These are phyloP conservation scores for Agaricus bisporus DNA, from an alignment of 768 basidiomycete genomes.

Conservation along the genomic window DNA sequence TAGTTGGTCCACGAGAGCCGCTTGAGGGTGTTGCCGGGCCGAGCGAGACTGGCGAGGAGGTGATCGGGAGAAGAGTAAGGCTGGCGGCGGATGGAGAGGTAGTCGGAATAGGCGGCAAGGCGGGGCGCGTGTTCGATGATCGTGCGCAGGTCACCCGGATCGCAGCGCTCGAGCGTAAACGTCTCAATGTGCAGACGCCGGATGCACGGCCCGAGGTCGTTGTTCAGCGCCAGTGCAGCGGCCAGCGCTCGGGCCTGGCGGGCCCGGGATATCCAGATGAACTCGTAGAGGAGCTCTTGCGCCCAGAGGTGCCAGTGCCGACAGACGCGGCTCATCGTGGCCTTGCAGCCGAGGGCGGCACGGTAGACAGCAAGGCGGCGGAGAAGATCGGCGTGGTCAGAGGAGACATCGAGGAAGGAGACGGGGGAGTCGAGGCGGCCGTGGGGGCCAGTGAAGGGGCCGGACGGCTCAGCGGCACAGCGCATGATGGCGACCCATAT, in stretches of 20 bases:
- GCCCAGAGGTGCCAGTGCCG: constrained; percentile 47
- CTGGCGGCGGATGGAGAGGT: constrained; percentile 51
- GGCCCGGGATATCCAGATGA: constrained; percentile 60
- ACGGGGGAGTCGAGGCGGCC: constrained; percentile 25
- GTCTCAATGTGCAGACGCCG: constrained; percentile 70
- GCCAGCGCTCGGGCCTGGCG: constrained; percentile 20
- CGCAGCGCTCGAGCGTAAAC: constrained; percentile 54
- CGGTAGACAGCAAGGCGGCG: constrained; percentile 39
- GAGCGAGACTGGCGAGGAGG: constrained; percentile 54
- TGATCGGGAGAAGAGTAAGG: constrained; percentile 22
- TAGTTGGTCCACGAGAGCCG: constrained; percentile 71
- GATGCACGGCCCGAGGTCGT: constrained; percentile 38
- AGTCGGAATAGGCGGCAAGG: constrained; percentile 57
- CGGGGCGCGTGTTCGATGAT: constrained; percentile 62
- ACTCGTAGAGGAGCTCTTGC: constrained; percentile 57
- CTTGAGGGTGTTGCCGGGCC: constrained; percentile 44
- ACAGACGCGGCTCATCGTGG: constrained; percentile 46
- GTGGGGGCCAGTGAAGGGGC: constrained; percentile 11
- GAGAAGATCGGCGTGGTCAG: constrained; percentile 26
- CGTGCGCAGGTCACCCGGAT: constrained; percentile 58
- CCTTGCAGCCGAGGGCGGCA: constrained; percentile 41
- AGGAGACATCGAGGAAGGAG: constrained; percentile 50
- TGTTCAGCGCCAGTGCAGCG: neutral
- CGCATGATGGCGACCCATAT: constrained; percentile 64
- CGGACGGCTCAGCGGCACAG: constrained; percentile 36